Base-by-base conservation (phyloP, 192 early-diverging fungal genomes). In the Spinellus fusiger region DNA sequence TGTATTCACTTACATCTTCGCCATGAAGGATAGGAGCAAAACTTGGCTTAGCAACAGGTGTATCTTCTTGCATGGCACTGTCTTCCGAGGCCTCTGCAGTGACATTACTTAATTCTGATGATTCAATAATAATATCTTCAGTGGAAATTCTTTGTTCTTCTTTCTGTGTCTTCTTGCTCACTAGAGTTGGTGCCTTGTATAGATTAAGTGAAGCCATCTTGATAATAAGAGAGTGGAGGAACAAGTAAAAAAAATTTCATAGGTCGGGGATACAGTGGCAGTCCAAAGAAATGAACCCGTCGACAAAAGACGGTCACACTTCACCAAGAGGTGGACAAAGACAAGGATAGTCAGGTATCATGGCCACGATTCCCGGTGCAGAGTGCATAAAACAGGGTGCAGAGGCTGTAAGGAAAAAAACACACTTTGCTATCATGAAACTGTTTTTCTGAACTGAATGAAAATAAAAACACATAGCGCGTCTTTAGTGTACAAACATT, bases 401-500 rank as follows among this genome's bases (percentile, higher is more conserved):
- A 27, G 59, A 61, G 37, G 59, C 59, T 47, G 59, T 61, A 50
- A 50, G 59, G 9, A n/a, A n/a, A n/a, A 26, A 3, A 25, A 37
- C 3, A 25, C 35, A 40, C 13, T 60, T 22, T 35, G 23, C 35
- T 37, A 37, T n/a, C n/a, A n/a, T 46, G 23, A 47, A 47, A 13
- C 3, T 15, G 9, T 27, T n/a, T 27, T 27, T 57, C 3, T 35
- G 40, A 22, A 13, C 18, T 6, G 22, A 16, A 31, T 13, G n/a
- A 15, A 13, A 40, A 27, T 58, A 47, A 18, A 29, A 52, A 23
- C 27, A 35, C 27, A 9, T 71, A 93, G 90, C 83, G 89, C 12
- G 86, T 98, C 15, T 94, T 60, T 51, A 44, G 86, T 73, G 77
- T 80, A 29, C 75, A 81, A 16, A 73, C 81, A 4, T 88, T 90